Evolutionary conservation across 495 filamentous ascomycete species (phyloP), one percentile per base, ranked within the genome.

Genomic region (Aspergillus campestris): DNA sequence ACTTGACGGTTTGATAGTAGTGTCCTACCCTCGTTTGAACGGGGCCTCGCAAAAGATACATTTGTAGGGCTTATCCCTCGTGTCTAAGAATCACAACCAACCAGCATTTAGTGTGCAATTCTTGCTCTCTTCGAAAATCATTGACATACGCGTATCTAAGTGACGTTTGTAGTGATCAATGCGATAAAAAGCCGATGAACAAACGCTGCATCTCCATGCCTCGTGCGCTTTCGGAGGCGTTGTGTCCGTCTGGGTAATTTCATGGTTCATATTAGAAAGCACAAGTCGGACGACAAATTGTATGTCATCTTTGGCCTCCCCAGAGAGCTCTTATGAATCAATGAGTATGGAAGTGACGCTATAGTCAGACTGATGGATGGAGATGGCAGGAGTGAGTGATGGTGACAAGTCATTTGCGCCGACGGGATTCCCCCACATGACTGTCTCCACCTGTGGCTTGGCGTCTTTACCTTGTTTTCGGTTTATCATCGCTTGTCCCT

Each of bases 111-210:
- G 18, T 24, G 18, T 24, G 1, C 18, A 24, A 24, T 24, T 4
- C 18, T 4, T 24, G 18, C 18, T 24, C 18, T 24, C 4, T 1
- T 24, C 18, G 4, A 24, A 4, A 27, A 6, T 9, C 8, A 4
- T 39, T 40, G 38, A 49, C 62, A 24, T 58, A 66, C 62, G 65
- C 11, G 58, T 59, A 8, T 45, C 32, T 9, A 31, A 29, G 51
- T 66, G 65, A 14, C 63, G 59, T 39, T 58, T 61, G 43, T 60
- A 42, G 44, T 69, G 62, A 52, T 65, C 59, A 34, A 59, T 24
- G 27, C 63, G 55, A 13, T 53, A 50, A 41, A 69, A 66, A 18
- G 31, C 41, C 1, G 62, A 49, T n/a, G 47, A n/a, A 38, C 63
- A 66, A 18, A 51, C 33, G 34, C 63, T 44, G 43, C 65, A 66